phyloP scores from a whole-genome alignment of 2,329 filamentous ascomycete species.

The Alternaria triticimaculans region DNA sequence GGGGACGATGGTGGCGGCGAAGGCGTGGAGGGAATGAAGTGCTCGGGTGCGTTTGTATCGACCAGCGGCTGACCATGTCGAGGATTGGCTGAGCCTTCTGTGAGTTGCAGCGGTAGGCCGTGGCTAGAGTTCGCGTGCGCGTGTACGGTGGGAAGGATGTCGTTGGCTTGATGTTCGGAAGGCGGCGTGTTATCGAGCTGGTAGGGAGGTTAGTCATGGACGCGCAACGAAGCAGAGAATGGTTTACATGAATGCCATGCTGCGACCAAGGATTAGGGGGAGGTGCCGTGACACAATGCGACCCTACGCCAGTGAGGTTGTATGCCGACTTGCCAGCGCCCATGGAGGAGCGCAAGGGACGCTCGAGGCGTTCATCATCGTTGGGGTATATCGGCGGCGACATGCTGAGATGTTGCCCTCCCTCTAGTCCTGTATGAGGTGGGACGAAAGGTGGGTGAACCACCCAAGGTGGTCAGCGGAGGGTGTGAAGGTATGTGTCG shows the following conservation, averaged over 20 bases:
- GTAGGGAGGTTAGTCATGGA: neutral
- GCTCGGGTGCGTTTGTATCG: neutral
- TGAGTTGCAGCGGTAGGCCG: neutral
- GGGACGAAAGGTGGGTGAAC: neutral
- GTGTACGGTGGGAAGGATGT: neutral
- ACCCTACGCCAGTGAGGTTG: neutral
- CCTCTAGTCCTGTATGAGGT: neutral
- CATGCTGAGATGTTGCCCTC: neutral
- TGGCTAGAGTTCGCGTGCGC: neutral
- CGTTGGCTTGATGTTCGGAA: neutral
- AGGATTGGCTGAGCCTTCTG: neutral
- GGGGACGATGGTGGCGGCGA: neutral
- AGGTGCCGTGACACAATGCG: neutral
- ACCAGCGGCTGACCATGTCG: neutral
- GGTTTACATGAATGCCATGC: constrained; percentile 7
- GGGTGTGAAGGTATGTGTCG: neutral
- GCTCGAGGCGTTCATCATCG: neutral
- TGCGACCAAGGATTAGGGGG: constrained; percentile 8
- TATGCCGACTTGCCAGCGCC: neutral
- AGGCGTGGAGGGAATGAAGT: neutral
- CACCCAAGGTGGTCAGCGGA: neutral
- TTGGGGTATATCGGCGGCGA: neutral
- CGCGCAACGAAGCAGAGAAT: neutral
- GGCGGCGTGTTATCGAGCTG: neutral
- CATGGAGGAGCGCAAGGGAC: neutral